Base-by-base conservation (phyloP, 2,329 filamentous ascomycete genomes). In the Akanthomyces muscarius region DNA sequence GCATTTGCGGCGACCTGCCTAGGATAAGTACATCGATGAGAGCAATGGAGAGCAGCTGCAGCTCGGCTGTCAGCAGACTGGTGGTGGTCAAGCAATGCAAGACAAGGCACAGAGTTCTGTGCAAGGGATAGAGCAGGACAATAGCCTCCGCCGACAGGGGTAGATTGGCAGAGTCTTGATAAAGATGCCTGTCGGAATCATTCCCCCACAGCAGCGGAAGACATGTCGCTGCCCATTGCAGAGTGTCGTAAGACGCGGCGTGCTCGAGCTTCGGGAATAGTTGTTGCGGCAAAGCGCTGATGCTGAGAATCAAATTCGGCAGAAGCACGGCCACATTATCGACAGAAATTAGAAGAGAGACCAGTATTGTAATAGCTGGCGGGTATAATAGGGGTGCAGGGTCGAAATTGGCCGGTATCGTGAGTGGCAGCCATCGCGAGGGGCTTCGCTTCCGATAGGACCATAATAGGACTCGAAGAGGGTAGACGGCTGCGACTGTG, bases 351-450 rank as follows among this genome's bases (percentile, higher is more conserved):
- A 93, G 87, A 5, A 95, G 78, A 1, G 92, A 87, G 33, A 95
- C 89, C 52, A 93, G 81, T 18, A 93, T 76, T 0, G 93, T 91
- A 36, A 97, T 81, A 2, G 88, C 76, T 6, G 89, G 83, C 21
- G 94, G 94, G 72, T 97, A 98, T 63, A 97, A 76, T n/a, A 97
- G 81, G 13, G 93, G 91, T 7, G 94, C 94, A 3, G 92, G 93
- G 71, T 98, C 94, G 75, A 97, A 96, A n/a, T 85, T 82, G 4
- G 86, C 78, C 0, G 92, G 92, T 44, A 97, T 79, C 36, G 72
- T 72, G 42, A 88, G 69, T 1, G 79, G 77, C 36, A 80, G 67
- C 63, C 66, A 68, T 33, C 66, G 74, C n/a, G 74, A 74, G 3
- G 80, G 74, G 5, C 67, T 72, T 21, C 75, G 72, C 28, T 76